A percentile compares a stretch with the other conserved stretches of the same genome.
These are phyloP conservation scores for Blastobotrys proliferans DNA, from an alignment of 1,139 yeast species.

Conservation along the genomic window DNA sequence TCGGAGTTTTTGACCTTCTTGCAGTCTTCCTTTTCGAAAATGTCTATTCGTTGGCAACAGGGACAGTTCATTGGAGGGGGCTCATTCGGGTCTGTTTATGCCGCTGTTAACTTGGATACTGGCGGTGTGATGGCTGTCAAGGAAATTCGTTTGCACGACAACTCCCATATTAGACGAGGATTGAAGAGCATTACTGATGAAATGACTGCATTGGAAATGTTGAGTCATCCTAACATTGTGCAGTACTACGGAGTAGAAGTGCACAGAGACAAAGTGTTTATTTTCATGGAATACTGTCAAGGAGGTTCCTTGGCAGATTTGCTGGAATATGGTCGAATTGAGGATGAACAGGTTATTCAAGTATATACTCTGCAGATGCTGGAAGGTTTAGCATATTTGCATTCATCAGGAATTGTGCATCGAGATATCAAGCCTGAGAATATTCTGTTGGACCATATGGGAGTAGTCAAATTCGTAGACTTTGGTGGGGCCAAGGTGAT, in stretches of 20 bases:
- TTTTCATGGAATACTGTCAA: conserved; percentile 96
- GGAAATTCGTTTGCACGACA: conserved; percentile 86
- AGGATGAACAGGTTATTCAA: conserved; percentile 90
- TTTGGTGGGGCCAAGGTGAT: conserved; percentile 97
- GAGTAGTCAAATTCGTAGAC: conserved; percentile 91
- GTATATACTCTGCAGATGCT: conserved; percentile 88
- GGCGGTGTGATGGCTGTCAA: conserved; percentile 98
- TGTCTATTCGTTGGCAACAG: conserved; percentile 96
- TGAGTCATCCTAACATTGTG: conserved; percentile 93
- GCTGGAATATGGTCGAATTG: conserved; percentile 86
- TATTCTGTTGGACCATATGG: conserved; percentile 82
- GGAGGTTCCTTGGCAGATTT: conserved; percentile 89
- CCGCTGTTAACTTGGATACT: conserved; percentile 88
- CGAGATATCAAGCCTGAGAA: conserved; percentile 97
- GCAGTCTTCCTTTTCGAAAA: conserved; percentile 86
- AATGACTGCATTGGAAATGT: conserved; percentile 92
- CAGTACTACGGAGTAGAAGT: conserved; percentile 97
- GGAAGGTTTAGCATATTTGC: conserved; percentile 92
- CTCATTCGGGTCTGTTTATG: conserved; percentile 89
- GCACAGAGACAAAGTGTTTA: conserved; percentile 90
- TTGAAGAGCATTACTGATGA: conserved; percentile 91
- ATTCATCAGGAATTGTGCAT: conserved; percentile 94
- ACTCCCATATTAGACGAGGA: conserved; percentile 77
- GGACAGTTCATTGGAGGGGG: conserved; percentile 94
- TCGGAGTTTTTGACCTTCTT: conserved; percentile 81